Conservation (phyloP, 2,329 filamentous ascomycete species). For the Diplodia intermedia region DNA sequence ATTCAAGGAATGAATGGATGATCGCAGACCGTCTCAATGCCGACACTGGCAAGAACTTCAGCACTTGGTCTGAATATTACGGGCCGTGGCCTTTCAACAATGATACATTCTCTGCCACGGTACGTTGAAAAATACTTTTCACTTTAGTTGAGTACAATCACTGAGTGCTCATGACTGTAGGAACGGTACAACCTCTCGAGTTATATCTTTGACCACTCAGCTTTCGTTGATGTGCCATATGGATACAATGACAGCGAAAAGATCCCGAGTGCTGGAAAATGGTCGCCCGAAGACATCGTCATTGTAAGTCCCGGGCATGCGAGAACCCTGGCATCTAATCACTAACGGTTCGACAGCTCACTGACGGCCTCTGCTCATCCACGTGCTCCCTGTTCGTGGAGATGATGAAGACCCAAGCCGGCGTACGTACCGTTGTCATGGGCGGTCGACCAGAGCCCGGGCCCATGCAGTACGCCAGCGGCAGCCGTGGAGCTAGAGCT, state of each 20-base stretch:
- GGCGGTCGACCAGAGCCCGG: conserved; percentile 62
- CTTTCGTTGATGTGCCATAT: conserved; percentile 41
- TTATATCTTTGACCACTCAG: conserved; percentile 29
- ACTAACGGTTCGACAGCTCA: conserved; percentile 41
- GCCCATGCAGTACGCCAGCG: conserved; percentile 67
- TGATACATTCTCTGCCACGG: conserved; percentile 49
- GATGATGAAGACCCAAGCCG: conserved; percentile 55
- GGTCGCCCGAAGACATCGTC: conserved; percentile 45
- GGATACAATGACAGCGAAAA: conserved; percentile 30
- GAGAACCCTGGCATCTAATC: not conserved
- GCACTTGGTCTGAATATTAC: conserved; percentile 53
- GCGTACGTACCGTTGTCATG: conserved; percentile 60
- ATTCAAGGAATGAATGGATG: not conserved
- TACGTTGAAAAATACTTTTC: not conserved
- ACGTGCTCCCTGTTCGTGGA: conserved; percentile 63
- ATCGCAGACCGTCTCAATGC: conserved; percentile 39
- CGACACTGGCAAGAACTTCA: conserved; percentile 46
- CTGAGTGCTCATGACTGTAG: not conserved
- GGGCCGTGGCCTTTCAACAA: conserved; percentile 46
- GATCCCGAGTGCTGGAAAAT: conserved; percentile 35
- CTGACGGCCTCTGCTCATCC: conserved; percentile 63
- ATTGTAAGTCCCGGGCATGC: conserved; percentile 25
- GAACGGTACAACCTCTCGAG: conserved; percentile 36
- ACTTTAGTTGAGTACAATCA: not conserved
- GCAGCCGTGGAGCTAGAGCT: conserved; percentile 61